These are phyloP conservation scores for Biscutella auriculata DNA, from an alignment of 441 rosid species.

Conservation along the genomic window DNA sequence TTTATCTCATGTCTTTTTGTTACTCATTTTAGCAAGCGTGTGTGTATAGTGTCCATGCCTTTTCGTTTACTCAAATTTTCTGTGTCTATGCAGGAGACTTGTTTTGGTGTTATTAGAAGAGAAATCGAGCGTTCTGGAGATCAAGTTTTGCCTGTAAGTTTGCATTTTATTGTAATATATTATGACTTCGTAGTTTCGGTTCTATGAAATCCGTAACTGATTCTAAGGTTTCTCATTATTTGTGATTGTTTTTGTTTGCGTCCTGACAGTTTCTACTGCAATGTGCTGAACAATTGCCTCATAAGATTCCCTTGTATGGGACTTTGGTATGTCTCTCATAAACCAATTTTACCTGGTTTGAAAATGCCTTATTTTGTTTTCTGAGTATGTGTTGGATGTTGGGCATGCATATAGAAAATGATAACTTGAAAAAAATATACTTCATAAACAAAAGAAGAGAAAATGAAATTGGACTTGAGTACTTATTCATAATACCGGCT, in stretches of 20 bases:
- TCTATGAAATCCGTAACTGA: not conserved
- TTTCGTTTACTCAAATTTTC: not conserved
- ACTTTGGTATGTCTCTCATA: constrained; percentile 56
- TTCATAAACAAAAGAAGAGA: not conserved
- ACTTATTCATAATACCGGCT: not conserved
- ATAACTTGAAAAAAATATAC: not conserved
- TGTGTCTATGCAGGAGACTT: constrained; percentile 54
- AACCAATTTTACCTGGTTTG: not conserved
- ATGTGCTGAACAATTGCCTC: constrained; percentile 88
- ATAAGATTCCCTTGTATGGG: constrained; percentile 80
- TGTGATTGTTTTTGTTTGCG: constrained; percentile 3
- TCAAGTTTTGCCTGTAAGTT: constrained; percentile 49
- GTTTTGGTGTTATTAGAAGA: constrained; percentile 66
- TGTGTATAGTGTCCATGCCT: too few species aligned
- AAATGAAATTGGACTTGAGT: not conserved
- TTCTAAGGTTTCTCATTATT: not conserved
- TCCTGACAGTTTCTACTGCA: constrained; percentile 61
- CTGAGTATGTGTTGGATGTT: not conserved
- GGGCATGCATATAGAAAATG: not conserved
- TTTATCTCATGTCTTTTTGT: not conserved
- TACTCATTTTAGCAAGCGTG: too few species aligned
- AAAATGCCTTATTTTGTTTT: not conserved
- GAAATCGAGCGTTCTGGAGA: constrained; percentile 70
- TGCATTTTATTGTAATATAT: not conserved
- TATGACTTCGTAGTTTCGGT: not conserved